Evolutionary conservation across 2,329 filamentous ascomycete species (phyloP), one percentile per base, ranked within the genome.

Genomic region (Tolypocladium endophyticum): DNA sequence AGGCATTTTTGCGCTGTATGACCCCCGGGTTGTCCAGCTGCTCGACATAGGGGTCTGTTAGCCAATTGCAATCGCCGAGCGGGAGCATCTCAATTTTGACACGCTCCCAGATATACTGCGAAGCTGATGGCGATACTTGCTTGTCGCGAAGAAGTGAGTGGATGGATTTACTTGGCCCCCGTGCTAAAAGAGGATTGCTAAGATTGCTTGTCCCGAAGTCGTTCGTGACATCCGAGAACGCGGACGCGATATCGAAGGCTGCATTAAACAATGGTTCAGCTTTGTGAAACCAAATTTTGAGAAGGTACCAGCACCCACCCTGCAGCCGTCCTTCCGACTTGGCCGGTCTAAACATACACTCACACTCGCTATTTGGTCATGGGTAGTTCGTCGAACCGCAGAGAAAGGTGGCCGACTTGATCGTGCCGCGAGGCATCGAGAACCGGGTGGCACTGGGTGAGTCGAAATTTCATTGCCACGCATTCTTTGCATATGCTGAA

Each of bases 221-320:
- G 78, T 91, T 43, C 88, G 94, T 69, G 94, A 99, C 74, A 90
- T 97, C 28, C 85, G 85, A 67, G 90, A 96, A 68, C 86, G 94
- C 68, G 93, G 90, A 3, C 84, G 94, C 70, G 93, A 96, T 69
- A 89, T 97, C 60, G 89, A 97, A 70, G 94, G 94, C 47, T 93
- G 92, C 69, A 92, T 99, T 72, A 97, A 97, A 74, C 94, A 99
- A 73, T 99, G 94, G 94, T 97, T 97, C 72, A 79, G 78, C 14
- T 99, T 89, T 71, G 94, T 99, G 52, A 99, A 99, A 74, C 94
- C 94, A 3, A 97, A 97, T 69, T 97, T 95, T 68, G 89, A 93
- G 72, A 90, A 88, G 74, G 82, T 81, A 69, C 59, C 68, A 25
- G 12, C 20, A 33, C 7, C 28, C 47, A n/a, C 9, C 20, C 50